A percentile compares a stretch with the other conserved stretches of the same genome.
phyloP scores from a whole-genome alignment of 1,139 yeast species.

The Candida glucosophila region DNA sequence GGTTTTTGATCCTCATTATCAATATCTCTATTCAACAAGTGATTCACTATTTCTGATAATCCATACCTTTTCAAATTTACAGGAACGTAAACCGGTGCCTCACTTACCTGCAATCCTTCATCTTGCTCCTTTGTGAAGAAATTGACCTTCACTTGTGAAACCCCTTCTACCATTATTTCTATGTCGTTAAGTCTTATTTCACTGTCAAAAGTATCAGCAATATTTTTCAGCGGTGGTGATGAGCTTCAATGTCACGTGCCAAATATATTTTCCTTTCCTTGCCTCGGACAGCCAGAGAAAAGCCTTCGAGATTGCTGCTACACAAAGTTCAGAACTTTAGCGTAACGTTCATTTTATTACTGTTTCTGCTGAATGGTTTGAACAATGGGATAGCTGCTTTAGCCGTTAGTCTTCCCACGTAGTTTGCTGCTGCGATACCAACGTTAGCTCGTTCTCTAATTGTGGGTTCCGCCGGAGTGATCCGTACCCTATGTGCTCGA shows the following conservation, averaged over 20 bases:
- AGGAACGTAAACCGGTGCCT: slow-evolving; percentile 82
- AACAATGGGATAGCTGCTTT: slow-evolving; percentile 16
- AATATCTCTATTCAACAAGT: slow-evolving; percentile 44
- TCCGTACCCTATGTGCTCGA: slow-evolving; percentile 11
- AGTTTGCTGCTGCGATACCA: slow-evolving; percentile 17
- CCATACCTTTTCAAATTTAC: slow-evolving; percentile 82
- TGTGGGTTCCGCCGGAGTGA: slow-evolving; percentile 8
- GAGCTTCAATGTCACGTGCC: neutral
- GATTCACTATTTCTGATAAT: slow-evolving; percentile 89
- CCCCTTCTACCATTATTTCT: slow-evolving; percentile 8
- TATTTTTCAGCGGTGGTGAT: too few relatives aligned
- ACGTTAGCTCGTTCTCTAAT: slow-evolving; percentile 14
- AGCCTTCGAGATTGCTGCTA: too few relatives aligned
- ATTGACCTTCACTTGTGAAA: slow-evolving; percentile 56
- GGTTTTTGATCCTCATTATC: slow-evolving; percentile 41
- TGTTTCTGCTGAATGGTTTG: slow-evolving; percentile 6
- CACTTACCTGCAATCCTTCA: slow-evolving; percentile 62
- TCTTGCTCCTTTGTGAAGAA: slow-evolving; percentile 85
- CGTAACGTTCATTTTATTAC: slow-evolving; percentile 10
- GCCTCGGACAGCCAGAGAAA: neutral
- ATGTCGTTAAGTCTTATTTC: neutral
- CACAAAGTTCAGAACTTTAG: slow-evolving; percentile 9
- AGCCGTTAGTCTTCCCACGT: slow-evolving; percentile 16
- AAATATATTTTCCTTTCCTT: neutral
- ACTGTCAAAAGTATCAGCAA: neutral